Conservation (phyloP, 1,284 basidiomycete species). For the Naganishia albida region DNA sequence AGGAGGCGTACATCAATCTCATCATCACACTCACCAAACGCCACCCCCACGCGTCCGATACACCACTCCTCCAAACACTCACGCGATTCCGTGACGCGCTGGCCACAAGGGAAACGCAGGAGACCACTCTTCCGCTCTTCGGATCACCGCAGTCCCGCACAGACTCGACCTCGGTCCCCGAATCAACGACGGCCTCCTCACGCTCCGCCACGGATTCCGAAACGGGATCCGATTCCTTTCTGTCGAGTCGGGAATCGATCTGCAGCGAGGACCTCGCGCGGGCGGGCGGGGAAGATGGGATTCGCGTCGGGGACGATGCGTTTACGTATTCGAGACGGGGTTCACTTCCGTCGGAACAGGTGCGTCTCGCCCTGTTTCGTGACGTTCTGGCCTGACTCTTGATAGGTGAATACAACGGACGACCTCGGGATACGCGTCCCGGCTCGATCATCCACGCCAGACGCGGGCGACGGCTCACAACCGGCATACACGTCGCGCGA, state of each 20-base stretch:
- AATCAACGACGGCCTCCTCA: not conserved
- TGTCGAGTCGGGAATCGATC: constrained; percentile 15
- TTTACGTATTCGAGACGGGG: not conserved
- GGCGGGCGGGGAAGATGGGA: not conserved
- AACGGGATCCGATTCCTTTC: not conserved
- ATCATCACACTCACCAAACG: constrained; percentile 67
- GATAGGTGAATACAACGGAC: too few species aligned
- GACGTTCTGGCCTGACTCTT: constrained; percentile 1
- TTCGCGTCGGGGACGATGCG: not conserved
- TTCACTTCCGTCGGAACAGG: too few species aligned
- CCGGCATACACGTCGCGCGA: too few species aligned
- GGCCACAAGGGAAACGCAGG: too few species aligned
- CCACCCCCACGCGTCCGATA: not conserved
- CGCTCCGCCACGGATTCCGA: constrained; percentile 6
- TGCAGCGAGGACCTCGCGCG: constrained; percentile 1
- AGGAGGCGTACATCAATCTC: constrained; percentile 71
- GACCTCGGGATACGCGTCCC: too few species aligned
- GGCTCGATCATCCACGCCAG: too few species aligned
- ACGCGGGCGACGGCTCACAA: too few species aligned
- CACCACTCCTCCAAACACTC: not conserved
- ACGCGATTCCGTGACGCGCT: too few species aligned
- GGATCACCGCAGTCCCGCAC: too few species aligned
- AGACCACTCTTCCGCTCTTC: too few species aligned
- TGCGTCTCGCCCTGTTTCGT: too few species aligned
- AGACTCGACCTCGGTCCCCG: too few species aligned